Conservation (phyloP, 495 filamentous ascomycete genomes). For the Aspergillus cristatus region DNA sequence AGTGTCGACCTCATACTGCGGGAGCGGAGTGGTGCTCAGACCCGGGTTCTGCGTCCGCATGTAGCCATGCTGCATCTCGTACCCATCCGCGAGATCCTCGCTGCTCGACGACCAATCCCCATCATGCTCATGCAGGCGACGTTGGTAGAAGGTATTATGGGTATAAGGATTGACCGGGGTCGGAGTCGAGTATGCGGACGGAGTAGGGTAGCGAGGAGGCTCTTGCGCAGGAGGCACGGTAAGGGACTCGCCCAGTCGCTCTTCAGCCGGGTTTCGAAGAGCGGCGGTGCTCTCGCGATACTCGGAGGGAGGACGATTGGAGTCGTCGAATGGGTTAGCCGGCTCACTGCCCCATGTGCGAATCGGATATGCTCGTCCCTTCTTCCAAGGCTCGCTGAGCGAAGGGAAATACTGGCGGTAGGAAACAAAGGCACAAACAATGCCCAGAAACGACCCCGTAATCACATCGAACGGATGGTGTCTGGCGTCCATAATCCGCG, state of each 20-base stretch:
- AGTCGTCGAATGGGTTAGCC: slow-evolving; percentile 11
- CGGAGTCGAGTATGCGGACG: too few relatives aligned
- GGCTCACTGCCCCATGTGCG: slow-evolving; percentile 47
- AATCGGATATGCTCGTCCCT: slow-evolving; percentile 55
- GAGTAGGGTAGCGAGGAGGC: too few relatives aligned
- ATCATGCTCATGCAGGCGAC: slow-evolving; percentile 8
- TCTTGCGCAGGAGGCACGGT: too few relatives aligned
- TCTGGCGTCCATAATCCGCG: slow-evolving; percentile 65
- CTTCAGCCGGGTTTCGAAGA: slow-evolving; percentile 25
- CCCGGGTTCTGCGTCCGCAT: slow-evolving; percentile 16
- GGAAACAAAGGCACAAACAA: slow-evolving; percentile 35
- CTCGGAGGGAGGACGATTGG: background rate
- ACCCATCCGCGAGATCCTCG: slow-evolving; percentile 31
- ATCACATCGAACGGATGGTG: slow-evolving; percentile 89
- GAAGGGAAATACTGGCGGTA: slow-evolving; percentile 52
- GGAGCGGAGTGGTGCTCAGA: slow-evolving; percentile 9
- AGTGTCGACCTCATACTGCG: slow-evolving; percentile 21
- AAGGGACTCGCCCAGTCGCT: slow-evolving; percentile 15
- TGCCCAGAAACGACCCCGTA: slow-evolving; percentile 61
- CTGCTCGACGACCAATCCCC: slow-evolving; percentile 36
- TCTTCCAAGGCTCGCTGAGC: slow-evolving; percentile 44
- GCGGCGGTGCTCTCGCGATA: slow-evolving; percentile 20
- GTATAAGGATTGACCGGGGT: too few relatives aligned
- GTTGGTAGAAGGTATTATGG: too few relatives aligned
- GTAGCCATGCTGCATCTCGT: slow-evolving; percentile 36